Base-by-base conservation (phyloP, 345 rosid genomes). In the Nephelium lappaceum region DNA sequence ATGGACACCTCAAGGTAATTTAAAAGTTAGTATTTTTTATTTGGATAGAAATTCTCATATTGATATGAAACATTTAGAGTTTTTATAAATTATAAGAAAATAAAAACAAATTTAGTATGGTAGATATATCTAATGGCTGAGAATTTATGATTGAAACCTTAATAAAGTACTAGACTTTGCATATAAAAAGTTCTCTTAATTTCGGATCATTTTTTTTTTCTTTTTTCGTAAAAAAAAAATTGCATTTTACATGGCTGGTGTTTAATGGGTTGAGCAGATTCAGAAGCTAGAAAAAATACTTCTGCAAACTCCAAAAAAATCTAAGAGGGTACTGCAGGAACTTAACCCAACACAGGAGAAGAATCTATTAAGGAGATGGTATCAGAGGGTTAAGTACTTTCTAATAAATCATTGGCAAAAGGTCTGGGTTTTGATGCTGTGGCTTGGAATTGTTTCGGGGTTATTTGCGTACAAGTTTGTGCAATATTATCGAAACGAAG, bases 321-420 rank as follows among this genome's bases (percentile, higher is more conserved):
- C 97, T 3, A 93, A 86, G 18, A 85, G 95, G 36, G 36, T 31
- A 31, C 36, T 31, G 36, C 36, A 31, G 36, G 88, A 91, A 85
- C 91, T 91, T 62, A 89, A 86, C 77, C 93, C 98, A 1, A 86
- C 94, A 25, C 85, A 86, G 60, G 96, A 88, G 62, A 82, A 74
- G 72, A 91, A 27, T 27, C 31, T 2, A 27, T 27, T 27, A 27
- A 27, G 31, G 31, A 81, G 89, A 68, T 81, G 85, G 83, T 86
- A 84, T 65, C 79, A 85, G 70, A 81, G 76, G 62, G 43, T 72
- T 41, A 90, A 88, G 84, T 92, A 92, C 83, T 92, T 94, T 78
- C 24, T 92, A 31, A 21, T 90, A 81, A 97, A 94, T 75, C 88
- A 92, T 27, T 94, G 98, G 97, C 89, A 91, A 83, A 91, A 95